Evolutionary conservation across 2,329 filamentous ascomycete species (phyloP).

Genomic region (Ceratocystis destructans): DNA sequence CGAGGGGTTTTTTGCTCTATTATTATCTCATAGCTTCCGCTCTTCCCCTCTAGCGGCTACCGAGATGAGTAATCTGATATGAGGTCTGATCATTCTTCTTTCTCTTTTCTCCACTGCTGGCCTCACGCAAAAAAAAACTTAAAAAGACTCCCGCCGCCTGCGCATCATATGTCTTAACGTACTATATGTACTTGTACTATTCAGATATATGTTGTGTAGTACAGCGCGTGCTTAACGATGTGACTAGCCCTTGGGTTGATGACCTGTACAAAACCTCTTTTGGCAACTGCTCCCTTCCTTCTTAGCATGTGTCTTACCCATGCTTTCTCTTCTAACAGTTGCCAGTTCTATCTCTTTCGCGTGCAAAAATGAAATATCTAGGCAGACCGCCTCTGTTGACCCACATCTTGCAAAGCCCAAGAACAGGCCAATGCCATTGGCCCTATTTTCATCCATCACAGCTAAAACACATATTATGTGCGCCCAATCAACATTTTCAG

Average conservation of each 20-base stretch:
- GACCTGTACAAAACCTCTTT: neutral
- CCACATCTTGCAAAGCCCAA: neutral
- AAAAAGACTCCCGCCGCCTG: too few relatives aligned
- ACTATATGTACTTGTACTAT: too few relatives aligned
- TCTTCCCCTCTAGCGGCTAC: neutral
- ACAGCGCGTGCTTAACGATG: neutral
- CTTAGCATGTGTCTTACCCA: neutral
- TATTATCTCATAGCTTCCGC: neutral
- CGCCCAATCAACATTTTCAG: constrained; percentile 3
- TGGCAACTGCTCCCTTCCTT: neutral
- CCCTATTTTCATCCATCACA: neutral
- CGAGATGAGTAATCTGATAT: neutral
- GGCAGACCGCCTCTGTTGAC: neutral
- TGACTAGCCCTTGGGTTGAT: neutral
- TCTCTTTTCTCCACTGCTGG: neutral
- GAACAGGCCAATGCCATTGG: neutral
- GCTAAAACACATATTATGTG: neutral
- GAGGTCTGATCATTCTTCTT: neutral
- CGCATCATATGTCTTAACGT: too few relatives aligned
- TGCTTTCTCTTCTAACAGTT: neutral
- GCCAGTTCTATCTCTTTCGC: neutral
- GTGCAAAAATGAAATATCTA: neutral
- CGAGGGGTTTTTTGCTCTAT: neutral
- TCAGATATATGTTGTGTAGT: neutral
- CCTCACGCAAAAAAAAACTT: neutral